Percentiles rank a stretch among this genome's conserved stretches.
Conservation (phyloP, 2,329 filamentous ascomycete species). For the Chaetomiaceae sp. region DNA sequence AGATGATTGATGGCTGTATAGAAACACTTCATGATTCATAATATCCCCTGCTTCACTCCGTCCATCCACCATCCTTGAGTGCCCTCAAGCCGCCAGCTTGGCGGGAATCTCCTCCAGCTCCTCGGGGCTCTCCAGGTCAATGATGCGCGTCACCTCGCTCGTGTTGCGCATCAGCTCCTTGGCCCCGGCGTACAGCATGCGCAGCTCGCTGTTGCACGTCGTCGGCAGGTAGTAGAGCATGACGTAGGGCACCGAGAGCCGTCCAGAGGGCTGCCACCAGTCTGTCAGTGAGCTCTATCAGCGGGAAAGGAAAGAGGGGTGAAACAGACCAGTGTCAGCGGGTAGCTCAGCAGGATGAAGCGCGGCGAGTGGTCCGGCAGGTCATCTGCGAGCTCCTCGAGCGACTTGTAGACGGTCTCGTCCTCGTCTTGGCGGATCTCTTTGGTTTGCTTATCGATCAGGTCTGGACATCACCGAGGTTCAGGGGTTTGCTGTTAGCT, state of each 20-base stretch:
- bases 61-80: no score
- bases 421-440: conserved; percentile 84
- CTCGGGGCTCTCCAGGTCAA: conserved; percentile 77
- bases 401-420: conserved; percentile 69
- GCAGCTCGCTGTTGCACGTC: conserved; percentile 79
- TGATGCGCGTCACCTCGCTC: conserved; percentile 79
- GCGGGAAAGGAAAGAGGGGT: neutral
- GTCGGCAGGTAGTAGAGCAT: conserved; percentile 91
- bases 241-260: conserved; percentile 86
- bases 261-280: conserved; percentile 63
- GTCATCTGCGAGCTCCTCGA: conserved; percentile 79
- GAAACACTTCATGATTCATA: neutral
- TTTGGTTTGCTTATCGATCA: conserved; percentile 84
- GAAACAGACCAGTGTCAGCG: conserved; percentile 67
- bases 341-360: conserved; percentile 87
- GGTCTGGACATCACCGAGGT: conserved; percentile 42
- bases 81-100: conserved; percentile 42
- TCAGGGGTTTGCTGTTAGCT: neutral
- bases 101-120: conserved; percentile 78
- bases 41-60: neutral
- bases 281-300: no score
- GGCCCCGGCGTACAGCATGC: conserved; percentile 93
- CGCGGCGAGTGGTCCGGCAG: conserved; percentile 88
- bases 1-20: neutral
- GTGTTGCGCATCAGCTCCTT: conserved; percentile 95